Evolutionary conservation across 305 asterid genomes (phyloP), one percentile per base, ranked within the genome.

Genomic region (Withania somnifera): DNA sequence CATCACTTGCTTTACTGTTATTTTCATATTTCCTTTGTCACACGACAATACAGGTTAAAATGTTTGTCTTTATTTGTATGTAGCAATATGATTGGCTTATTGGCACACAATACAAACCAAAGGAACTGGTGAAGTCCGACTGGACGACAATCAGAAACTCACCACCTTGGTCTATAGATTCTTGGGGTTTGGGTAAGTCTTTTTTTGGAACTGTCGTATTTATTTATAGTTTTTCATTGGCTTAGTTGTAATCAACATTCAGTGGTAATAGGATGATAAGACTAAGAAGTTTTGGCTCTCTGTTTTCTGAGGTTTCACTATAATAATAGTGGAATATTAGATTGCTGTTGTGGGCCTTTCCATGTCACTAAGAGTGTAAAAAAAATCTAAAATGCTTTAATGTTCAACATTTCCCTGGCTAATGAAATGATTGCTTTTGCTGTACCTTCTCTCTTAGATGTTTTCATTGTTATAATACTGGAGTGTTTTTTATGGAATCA

Each of bases 11-110:
- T 42, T 24, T 47, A 71, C 78, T 71, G 34, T 47, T 20, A 7
- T 42, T 71, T 42, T 26, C 20, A 11, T 71, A 42, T 42, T 71
- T 42, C 78, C 57, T 42, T 22, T 22, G 36, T 71, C 38, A 22
- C 78, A 20, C 36, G 13, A 47, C 36, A 42, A 42, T 42, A 42
- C 38, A 13, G 19, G 22, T 42, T 73, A 77, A 80, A n/a, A 71
- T 83, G 79, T 78, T 56, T 69, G 15, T 24, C 60, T 32, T 77
- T 68, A 52, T 85, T 81, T 85, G 83, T 86, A 84, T 54, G 54
- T 93, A 97, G 99, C 99, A 97, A 94, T 94, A 90, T 87, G 99
- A 94, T 86, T 93, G 98, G 98, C 98, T 97, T 86, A 92, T 97
- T 89, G 98, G 93, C 84, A 68, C 98, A 61, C 98, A 94, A 87